Conservation (phyloP, 495 filamentous ascomycete species). For the Chaetomidium leptoderma region DNA sequence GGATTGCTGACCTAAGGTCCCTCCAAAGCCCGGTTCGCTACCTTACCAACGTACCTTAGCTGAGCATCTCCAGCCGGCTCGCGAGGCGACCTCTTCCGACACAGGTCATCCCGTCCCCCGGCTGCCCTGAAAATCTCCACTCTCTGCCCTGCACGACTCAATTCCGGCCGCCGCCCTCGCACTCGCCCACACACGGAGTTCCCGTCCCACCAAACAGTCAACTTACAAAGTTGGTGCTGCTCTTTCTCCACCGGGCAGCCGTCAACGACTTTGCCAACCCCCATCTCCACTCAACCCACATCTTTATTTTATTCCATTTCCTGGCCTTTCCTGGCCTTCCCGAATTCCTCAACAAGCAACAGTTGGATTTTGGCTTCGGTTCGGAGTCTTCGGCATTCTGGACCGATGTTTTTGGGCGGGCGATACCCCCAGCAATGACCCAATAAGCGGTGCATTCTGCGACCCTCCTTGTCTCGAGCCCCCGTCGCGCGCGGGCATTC, state of each 20-base stretch:
- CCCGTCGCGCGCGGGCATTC: slow-evolving; percentile 14
- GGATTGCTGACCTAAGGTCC: slow-evolving; percentile 24
- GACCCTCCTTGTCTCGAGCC: slow-evolving; percentile 26
- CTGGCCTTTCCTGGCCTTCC: slow-evolving; percentile 2
- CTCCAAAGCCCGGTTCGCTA: slow-evolving; percentile 1
- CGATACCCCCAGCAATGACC: slow-evolving; percentile 30
- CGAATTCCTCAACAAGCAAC: neutral
- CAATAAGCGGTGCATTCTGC: slow-evolving; percentile 26
- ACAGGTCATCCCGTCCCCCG: slow-evolving; percentile 22
- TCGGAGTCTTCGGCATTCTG: slow-evolving; percentile 29
- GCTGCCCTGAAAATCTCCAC: slow-evolving; percentile 23
- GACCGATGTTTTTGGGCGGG: slow-evolving; percentile 23
- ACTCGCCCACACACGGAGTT: slow-evolving; percentile 1
- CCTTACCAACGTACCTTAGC: no score
- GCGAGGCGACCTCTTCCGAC: slow-evolving; percentile 28
- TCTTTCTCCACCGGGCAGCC: slow-evolving; percentile 15
- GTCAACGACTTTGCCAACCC: slow-evolving; percentile 8
- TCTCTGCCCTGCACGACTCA: slow-evolving; percentile 16
- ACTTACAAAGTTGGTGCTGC: slow-evolving; percentile 6
- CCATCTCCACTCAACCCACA: slow-evolving; percentile 38
- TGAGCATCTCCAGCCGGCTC: slow-evolving; percentile 26
- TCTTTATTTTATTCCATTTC: slow-evolving; percentile 30
- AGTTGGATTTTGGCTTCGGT: slow-evolving; percentile 21
- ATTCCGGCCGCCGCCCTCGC: neutral
- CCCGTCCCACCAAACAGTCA: slow-evolving; percentile 6